Conservation (phyloP, 805 yeast genomes). For the Saturnispora silvae region DNA sequence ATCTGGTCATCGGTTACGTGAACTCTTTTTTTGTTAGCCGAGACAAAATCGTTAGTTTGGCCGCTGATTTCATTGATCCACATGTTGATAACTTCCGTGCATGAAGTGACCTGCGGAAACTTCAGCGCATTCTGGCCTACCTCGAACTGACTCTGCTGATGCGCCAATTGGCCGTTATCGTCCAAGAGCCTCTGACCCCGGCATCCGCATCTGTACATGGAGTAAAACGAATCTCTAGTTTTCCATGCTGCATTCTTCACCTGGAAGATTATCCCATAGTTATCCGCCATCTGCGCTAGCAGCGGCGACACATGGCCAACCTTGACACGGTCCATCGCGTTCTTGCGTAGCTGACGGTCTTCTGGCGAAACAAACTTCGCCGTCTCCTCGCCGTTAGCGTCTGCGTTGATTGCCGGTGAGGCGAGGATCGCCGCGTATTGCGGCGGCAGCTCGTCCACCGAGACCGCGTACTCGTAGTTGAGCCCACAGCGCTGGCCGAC, state of each 20-base stretch:
- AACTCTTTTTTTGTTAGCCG: not conserved
- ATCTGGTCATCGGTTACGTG: slow-evolving; percentile 2
- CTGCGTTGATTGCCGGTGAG: slow-evolving; percentile 3
- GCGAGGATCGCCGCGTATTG: slow-evolving; percentile 1
- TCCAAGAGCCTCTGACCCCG: slow-evolving; percentile 2
- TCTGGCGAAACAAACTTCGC: slow-evolving; percentile 6
- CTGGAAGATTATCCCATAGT: not conserved
- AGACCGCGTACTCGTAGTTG: slow-evolving; percentile 3
- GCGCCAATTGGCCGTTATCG: not conserved
- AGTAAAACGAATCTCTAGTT: slow-evolving; percentile 7
- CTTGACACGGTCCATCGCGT: slow-evolving; percentile 4
- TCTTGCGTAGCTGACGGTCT: slow-evolving; percentile 2
- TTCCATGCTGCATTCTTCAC: slow-evolving; percentile 8
- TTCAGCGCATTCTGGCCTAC: not conserved
- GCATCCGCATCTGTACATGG: slow-evolving; percentile 7
- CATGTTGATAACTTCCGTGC: slow-evolving; percentile 2
- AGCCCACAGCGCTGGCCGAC: slow-evolving; percentile 4
- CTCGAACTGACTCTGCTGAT: not conserved
- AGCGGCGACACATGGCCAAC: not conserved
- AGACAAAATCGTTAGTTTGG: not conserved
- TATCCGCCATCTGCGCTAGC: not conserved
- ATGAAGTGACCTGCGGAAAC: slow-evolving; percentile 2
- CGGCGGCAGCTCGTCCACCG: slow-evolving; percentile 1
- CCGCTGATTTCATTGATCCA: slow-evolving; percentile 6
- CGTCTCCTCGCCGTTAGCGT: slow-evolving; percentile 7